Evolutionary conservation across 352 stramenopile genomes (phyloP).

Genomic region (Phytophthora pseudosyringae): DNA sequence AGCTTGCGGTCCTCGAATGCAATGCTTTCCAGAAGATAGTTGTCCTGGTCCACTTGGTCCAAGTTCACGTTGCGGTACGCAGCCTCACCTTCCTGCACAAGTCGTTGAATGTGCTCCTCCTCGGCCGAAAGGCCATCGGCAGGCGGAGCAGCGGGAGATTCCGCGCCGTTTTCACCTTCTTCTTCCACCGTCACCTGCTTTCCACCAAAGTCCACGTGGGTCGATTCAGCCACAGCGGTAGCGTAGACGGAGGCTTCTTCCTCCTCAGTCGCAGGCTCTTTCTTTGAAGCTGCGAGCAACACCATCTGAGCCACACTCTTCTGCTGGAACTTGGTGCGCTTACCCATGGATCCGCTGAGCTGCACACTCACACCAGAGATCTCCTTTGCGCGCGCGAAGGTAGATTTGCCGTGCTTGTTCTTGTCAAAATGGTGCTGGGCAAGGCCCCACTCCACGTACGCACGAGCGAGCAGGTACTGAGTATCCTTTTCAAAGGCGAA

Average conservation of each 20-base stretch:
- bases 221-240: constrained; percentile 57
- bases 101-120: constrained; percentile 58
- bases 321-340: constrained; percentile 96
- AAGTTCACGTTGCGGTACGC: constrained; percentile 82
- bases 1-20: constrained; percentile 81
- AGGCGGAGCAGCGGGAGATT: constrained; percentile 3
- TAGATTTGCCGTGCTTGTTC: constrained; percentile 89
- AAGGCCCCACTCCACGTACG: constrained; percentile 94
- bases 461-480: constrained; percentile 66
- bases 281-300: constrained; percentile 73
- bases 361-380: constrained; percentile 85
- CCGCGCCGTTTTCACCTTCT: neutral
- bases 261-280: constrained; percentile 37
- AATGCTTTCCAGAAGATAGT: constrained; percentile 92
- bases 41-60: constrained; percentile 91
- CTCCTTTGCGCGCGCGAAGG: constrained; percentile 88
- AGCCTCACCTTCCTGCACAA: constrained; percentile 73
- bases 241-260: constrained; percentile 60
- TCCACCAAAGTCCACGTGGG: constrained; percentile 74
- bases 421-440: constrained; percentile 94
- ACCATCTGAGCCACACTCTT: constrained; percentile 92
- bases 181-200: constrained; percentile 39
- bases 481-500: constrained; percentile 49
- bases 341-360: constrained; percentile 93
- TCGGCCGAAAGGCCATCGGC: constrained; percentile 54